phyloP scores from a whole-genome alignment of 768 basidiomycete species.

The Saitozyma podzolica region DNA sequence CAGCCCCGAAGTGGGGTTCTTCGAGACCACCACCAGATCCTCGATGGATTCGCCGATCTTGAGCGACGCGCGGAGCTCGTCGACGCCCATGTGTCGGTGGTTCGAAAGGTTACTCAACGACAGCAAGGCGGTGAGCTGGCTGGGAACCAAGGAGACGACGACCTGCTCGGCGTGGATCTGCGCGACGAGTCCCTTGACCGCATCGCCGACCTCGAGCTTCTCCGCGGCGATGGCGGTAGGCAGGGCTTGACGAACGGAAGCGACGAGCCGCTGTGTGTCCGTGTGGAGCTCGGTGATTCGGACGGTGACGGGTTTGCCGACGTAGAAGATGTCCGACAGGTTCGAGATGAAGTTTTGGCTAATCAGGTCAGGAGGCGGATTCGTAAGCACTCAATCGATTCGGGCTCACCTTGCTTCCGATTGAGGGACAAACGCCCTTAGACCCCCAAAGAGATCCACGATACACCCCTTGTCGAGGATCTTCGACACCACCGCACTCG shows the following conservation, averaged over 20 bases:
- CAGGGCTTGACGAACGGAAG: conserved; percentile 80
- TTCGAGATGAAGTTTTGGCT: conserved; percentile 64
- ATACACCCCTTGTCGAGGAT: conserved; percentile 75
- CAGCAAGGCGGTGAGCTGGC: conserved; percentile 72
- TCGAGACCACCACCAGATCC: conserved; percentile 83
- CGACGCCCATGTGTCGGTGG: conserved; percentile 64
- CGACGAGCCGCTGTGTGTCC: conserved; percentile 67
- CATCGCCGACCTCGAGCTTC: conserved; percentile 44
- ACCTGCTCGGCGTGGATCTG: conserved; percentile 85
- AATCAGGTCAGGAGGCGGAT: neutral
- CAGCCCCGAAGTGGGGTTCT: conserved; percentile 78
- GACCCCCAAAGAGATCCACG: conserved; percentile 86
- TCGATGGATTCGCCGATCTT: conserved; percentile 69
- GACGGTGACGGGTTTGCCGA: conserved; percentile 82
- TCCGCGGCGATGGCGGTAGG: conserved; percentile 53
- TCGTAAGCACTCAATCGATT: neutral
- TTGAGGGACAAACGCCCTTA: conserved; percentile 76
- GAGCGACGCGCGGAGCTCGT: conserved; percentile 66
- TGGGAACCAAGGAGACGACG: conserved; percentile 70
- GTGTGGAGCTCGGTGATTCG: conserved; percentile 68
- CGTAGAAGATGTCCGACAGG: conserved; percentile 62
- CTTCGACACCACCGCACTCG: conserved; percentile 80
- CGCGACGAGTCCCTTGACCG: conserved; percentile 55
- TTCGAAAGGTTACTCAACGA: conserved; percentile 86
- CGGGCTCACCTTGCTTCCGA: conserved; percentile 72